Base-by-base conservation (phyloP, 148 eudicot genomes). In the Dysphania ambrosioides region DNA sequence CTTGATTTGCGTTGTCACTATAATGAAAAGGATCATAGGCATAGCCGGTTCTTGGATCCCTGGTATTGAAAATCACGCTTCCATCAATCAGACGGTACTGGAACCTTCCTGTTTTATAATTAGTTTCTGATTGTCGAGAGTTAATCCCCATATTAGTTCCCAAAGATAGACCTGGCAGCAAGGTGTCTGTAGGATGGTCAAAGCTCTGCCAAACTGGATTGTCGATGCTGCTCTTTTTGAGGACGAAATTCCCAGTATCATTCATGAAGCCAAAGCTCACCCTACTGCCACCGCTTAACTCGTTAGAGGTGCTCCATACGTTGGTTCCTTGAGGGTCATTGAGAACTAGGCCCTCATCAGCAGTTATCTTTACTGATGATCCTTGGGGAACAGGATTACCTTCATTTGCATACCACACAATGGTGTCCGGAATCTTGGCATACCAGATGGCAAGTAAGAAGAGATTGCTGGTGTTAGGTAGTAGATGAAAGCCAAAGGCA, bases 361-460 rank as follows among this genome's bases (percentile, higher is more conserved):
- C 62, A 29, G 83, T 79, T 67, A 85, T 42, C 9, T 23, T 74
- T 32, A 88, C 40, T 3, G 73, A 81, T 1, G 96, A 88, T 23
- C 87, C 84, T 30, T 32, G 30, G 19, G 79, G 30, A 9, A 79
- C 87, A 18, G 78, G 85, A 4, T 57, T 41, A 2, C 83, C 84
- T 1, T 72, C 75, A 64, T 70, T 75, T 10, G 82, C 88, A 61
- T 81, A 74, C 91, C 91, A 89, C 2, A 84, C 85, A 12, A 84
- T 67, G 31, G 89, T 87, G 23, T 85, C 83, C 0, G 89, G 88
- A 21, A 81, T 84, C 18, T 84, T 84, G n/a, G 79, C 60, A 58
- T 79, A 89, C 93, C 89, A 89, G 38, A 87, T 85, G 69, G 87
- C 80, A 7, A 85, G 87, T 70, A 85, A 71, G 73, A 77, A 89